Percentiles rank a stretch among this genome's conserved stretches.
phyloP scores from a whole-genome alignment of 208 protist species.

The Herpetomonas muscarum region DNA sequence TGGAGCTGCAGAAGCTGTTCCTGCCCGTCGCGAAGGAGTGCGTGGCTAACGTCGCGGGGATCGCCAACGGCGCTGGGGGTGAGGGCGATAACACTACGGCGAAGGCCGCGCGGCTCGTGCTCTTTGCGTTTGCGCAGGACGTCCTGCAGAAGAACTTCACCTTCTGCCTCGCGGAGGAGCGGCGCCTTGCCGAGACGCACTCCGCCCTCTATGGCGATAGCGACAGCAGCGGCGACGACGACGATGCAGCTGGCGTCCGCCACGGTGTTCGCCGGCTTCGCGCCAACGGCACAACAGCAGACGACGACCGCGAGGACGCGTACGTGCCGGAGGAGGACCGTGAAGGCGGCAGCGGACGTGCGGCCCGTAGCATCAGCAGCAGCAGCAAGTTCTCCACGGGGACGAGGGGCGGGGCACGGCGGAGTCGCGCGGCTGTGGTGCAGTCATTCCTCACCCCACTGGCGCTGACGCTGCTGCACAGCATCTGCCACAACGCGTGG shows the following conservation, averaged over 20 bases:
- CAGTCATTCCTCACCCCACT: slow-evolving; percentile 49
- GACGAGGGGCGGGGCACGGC: slow-evolving; percentile 2
- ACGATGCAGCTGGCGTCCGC: background rate
- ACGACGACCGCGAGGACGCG: slow-evolving; percentile 18
- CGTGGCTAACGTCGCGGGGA: slow-evolving; percentile 20
- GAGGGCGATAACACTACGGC: background rate
- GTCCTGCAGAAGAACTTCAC: slow-evolving; percentile 83
- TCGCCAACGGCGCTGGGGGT: background rate
- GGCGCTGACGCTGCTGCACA: slow-evolving; percentile 54
- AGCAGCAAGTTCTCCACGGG: background rate
- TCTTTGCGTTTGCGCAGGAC: slow-evolving; percentile 83
- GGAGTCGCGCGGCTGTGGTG: slow-evolving; percentile 4
- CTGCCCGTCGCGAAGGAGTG: slow-evolving; percentile 26
- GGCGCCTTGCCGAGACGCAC: slow-evolving; percentile 29
- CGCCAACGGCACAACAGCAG: background rate
- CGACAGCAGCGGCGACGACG: slow-evolving; percentile 2
- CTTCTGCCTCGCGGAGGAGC: slow-evolving; percentile 60
- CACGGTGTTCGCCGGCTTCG: background rate
- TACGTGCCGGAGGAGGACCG: slow-evolving; percentile 15
- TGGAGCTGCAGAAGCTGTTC: slow-evolving; percentile 38
- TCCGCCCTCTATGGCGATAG: slow-evolving; percentile 1
- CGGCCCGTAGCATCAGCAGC: background rate
- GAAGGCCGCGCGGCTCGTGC: slow-evolving; percentile 21
- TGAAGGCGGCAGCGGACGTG: background rate
- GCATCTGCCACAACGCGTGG: slow-evolving; percentile 32